Evolutionary conservation across 2,329 filamentous ascomycete species (phyloP).

Genomic region (Trichophyton rubrum): DNA sequence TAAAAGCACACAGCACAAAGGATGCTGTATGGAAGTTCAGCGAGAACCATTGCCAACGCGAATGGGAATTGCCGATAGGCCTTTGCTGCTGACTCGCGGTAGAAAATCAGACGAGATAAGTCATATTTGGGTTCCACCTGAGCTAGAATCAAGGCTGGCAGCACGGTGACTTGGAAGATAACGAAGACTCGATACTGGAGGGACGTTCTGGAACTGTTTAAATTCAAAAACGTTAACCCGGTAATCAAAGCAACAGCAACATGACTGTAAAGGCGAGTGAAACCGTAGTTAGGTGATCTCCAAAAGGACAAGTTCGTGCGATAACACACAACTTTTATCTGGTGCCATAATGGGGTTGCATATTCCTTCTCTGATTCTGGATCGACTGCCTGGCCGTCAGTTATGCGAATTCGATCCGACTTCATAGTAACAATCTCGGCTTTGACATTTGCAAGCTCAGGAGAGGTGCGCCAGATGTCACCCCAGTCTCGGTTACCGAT

Average conservation of each 20-base stretch:
- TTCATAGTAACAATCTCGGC: conserved; percentile 55
- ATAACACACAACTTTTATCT: conserved; percentile 60
- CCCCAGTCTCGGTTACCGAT: conserved; percentile 53
- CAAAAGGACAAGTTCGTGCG: conserved; percentile 71
- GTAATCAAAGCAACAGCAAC: conserved; percentile 64
- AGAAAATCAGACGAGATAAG: conserved; percentile 66
- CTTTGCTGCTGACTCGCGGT: conserved; percentile 73
- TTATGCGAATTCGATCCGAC: conserved; percentile 42
- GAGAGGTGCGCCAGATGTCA: conserved; percentile 43
- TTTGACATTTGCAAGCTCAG: conserved; percentile 42
- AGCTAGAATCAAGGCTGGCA: conserved; percentile 69
- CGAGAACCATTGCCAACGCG: conserved; percentile 61
- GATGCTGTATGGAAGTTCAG: conserved; percentile 73
- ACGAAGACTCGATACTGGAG: conserved; percentile 81
- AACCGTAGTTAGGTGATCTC: conserved; percentile 78
- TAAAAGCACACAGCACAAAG: conserved; percentile 72
- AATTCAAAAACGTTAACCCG: conserved; percentile 65
- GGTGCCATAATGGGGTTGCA: conserved; percentile 65
- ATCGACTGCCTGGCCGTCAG: conserved; percentile 26
- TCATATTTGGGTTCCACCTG: conserved; percentile 80
- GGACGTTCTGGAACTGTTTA: conserved; percentile 61
- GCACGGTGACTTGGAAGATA: conserved; percentile 74
- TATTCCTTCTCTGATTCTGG: conserved; percentile 57
- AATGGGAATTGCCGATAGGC: conserved; percentile 77
- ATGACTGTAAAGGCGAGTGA: conserved; percentile 78